A percentile compares a stretch with the other conserved stretches of the same genome.
phyloP scores from a whole-genome alignment of 805 yeast genomes.

The Starmerella sp. region DNA sequence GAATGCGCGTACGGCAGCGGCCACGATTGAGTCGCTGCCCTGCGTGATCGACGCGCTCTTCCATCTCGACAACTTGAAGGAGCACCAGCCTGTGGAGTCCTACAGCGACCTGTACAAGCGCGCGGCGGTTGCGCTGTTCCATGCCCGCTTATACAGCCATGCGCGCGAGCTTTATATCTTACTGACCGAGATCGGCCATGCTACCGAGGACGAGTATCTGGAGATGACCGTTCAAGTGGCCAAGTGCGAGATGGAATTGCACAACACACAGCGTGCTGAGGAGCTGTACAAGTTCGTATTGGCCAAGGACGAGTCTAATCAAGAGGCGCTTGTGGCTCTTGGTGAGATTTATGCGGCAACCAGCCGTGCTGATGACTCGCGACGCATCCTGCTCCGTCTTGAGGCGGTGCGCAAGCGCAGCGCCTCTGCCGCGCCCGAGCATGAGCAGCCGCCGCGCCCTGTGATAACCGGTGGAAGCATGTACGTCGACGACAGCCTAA shows the following conservation, averaged over 20 bases:
- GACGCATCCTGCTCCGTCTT: conserved; percentile 10
- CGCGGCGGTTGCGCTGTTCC: conserved; percentile 65
- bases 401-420: conserved; percentile 7
- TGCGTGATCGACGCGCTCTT: conserved; percentile 56
- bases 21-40: conserved; percentile 21
- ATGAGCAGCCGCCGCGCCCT: background rate
- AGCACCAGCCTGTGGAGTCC: conserved; percentile 42
- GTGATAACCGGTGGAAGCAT: conserved; percentile 3
- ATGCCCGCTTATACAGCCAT: conserved; percentile 56
- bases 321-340: conserved; percentile 63
- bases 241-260: conserved; percentile 62
- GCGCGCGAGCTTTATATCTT: conserved; percentile 59
- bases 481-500: background rate
- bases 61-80: conserved; percentile 53
- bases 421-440: background rate
- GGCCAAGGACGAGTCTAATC: conserved; percentile 34
- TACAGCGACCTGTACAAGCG: conserved; percentile 63
- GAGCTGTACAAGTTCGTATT: conserved; percentile 22
- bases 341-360: conserved; percentile 62
- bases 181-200: conserved; percentile 35
- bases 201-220: conserved; percentile 22
- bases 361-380: conserved; percentile 27
- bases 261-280: conserved; percentile 33
- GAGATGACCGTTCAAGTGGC: conserved; percentile 49
- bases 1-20: conserved; percentile 9